A percentile compares a stretch with the other conserved stretches of the same genome.
Evolutionary conservation across 495 filamentous ascomycete genomes (phyloP).

Genomic region (Annulohypoxylon nitens): DNA sequence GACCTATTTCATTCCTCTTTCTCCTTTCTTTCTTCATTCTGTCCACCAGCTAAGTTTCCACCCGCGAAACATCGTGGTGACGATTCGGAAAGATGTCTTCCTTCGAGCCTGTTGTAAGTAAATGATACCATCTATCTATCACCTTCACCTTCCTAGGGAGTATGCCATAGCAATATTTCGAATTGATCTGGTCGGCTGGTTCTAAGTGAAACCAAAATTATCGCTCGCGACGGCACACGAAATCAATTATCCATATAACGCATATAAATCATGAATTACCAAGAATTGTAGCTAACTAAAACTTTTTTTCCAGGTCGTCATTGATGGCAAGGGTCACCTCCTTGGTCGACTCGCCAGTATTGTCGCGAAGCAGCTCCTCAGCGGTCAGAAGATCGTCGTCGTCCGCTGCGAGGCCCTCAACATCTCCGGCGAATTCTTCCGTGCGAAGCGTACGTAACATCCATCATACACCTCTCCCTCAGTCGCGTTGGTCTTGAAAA

Average conservation of each 20-base stretch:
- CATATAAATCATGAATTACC: background rate
- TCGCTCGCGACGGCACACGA: conserved; percentile 16
- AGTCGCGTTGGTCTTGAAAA: conserved; percentile 7
- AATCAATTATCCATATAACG: background rate
- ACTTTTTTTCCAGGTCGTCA: conserved; percentile 76
- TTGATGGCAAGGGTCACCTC: conserved; percentile 99
- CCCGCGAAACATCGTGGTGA: conserved; percentile 43
- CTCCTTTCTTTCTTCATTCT: conserved; percentile 52
- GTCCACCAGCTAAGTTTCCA: conserved; percentile 39
- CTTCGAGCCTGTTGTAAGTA: conserved; percentile 96
- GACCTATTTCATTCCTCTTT: conserved; percentile 50
- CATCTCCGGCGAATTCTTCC: conserved; percentile 99
- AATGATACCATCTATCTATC: conserved; percentile 35
- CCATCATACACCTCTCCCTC: conserved; percentile 13
- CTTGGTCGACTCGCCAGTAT: conserved; percentile 98
- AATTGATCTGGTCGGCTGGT: conserved; percentile 11
- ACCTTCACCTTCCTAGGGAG: background rate
- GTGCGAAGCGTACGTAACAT: conserved; percentile 92
- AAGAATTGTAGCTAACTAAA: conserved; percentile 22
- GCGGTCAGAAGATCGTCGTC: conserved; percentile 98
- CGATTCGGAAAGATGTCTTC: conserved; percentile 88
- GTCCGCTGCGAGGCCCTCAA: conserved; percentile 99
- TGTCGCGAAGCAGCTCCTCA: conserved; percentile 99
- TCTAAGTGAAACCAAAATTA: background rate
- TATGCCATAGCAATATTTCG: conserved; percentile 2